These are phyloP conservation scores for Conringia planisiliqua DNA, from an alignment of 345 rosid genomes.

Conservation along the genomic window DNA sequence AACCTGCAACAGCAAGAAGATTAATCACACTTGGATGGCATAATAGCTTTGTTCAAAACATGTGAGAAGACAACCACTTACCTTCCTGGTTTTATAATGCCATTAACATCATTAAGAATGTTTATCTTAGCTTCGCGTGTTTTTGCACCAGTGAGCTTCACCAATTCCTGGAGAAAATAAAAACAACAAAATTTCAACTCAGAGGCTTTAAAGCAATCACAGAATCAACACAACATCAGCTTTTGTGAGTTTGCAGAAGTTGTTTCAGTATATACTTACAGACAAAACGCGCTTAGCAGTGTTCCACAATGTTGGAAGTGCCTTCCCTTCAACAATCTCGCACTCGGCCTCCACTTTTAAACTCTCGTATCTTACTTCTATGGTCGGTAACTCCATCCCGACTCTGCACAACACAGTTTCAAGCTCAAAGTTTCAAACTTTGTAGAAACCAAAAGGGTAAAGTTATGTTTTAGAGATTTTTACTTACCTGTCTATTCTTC, in stretches of 20 bases:
- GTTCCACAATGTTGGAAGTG: constrained; percentile 85
- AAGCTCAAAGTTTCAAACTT: not conserved
- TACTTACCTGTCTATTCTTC: constrained; percentile 56
- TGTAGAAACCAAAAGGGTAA: not conserved
- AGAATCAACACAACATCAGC: not conserved
- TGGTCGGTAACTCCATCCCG: constrained; percentile 61
- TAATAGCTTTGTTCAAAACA: not conserved
- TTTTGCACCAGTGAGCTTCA: constrained; percentile 41
- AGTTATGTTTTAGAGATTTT: not conserved
- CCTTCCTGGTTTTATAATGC: constrained; percentile 74
- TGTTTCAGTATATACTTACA: constrained; percentile 38
- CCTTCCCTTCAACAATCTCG: constrained; percentile 64
- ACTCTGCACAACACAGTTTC: constrained; percentile 41
- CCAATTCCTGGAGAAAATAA: constrained; percentile 43
- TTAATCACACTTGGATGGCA: not conserved
- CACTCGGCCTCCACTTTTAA: constrained; percentile 65
- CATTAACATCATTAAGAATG: constrained; percentile 57
- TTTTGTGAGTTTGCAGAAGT: constrained; percentile 7
- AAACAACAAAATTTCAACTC: not conserved
- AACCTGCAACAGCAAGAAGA: constrained; percentile 38
- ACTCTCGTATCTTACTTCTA: constrained; percentile 62
- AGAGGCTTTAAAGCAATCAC: not conserved
- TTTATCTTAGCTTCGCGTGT: constrained; percentile 46
- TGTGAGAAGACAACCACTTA: constrained; percentile 15
- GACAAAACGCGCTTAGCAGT: constrained; percentile 40